Conservation (phyloP, 768 basidiomycete genomes). For the Macrolepiota fuliginosa region DNA sequence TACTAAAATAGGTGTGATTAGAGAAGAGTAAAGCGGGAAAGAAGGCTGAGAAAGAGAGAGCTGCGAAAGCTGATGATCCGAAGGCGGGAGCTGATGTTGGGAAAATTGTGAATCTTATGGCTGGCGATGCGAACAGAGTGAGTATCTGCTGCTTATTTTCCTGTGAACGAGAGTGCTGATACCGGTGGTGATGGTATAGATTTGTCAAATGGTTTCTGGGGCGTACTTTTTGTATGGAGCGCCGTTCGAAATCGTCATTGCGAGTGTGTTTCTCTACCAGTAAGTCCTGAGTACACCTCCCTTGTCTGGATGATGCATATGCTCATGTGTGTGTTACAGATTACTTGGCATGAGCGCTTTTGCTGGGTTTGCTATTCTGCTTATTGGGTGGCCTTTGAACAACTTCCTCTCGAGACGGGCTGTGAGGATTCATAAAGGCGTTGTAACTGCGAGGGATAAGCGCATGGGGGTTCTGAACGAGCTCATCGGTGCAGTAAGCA, state of each 20-base stretch:
- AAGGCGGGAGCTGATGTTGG: slow-evolving; percentile 83
- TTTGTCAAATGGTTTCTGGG: slow-evolving; percentile 52
- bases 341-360: slow-evolving; percentile 71
- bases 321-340: slow-evolving; percentile 42
- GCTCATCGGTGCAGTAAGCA: slow-evolving; percentile 60
- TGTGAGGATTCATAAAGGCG: slow-evolving; percentile 57
- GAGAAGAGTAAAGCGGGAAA: slow-evolving; percentile 11
- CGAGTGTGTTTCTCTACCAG: slow-evolving; percentile 75
- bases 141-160: too few species aligned
- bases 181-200: slow-evolving; percentile 21
- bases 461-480: slow-evolving; percentile 79
- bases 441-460: slow-evolving; percentile 63
- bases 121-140: slow-evolving; percentile 68
- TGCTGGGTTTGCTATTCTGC: slow-evolving; percentile 65
- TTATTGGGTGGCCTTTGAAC: slow-evolving; percentile 71
- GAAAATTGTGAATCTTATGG: slow-evolving; percentile 90
- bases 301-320: too few species aligned
- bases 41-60: slow-evolving; percentile 40
- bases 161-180: neutral
- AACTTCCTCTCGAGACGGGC: slow-evolving; percentile 58
- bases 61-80: slow-evolving; percentile 48
- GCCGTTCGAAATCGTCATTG: slow-evolving; percentile 78
- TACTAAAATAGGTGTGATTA: too few species aligned
- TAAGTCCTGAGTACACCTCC: too few species aligned
- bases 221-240: slow-evolving; percentile 70